A percentile compares a stretch with the other conserved stretches of the same genome.
Conservation (phyloP, 441 rosid species). For the Hura crepitans region DNA sequence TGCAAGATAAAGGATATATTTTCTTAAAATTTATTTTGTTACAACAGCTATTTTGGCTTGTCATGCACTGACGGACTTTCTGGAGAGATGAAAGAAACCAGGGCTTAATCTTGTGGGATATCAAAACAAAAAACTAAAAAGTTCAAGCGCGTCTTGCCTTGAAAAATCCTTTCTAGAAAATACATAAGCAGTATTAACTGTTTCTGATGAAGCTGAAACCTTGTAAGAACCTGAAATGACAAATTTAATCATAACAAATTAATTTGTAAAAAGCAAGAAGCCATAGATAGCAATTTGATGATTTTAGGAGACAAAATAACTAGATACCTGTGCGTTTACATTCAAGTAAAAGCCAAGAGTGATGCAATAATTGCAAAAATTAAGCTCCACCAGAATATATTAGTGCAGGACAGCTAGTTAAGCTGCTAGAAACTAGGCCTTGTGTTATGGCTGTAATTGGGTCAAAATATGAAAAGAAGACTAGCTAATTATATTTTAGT, state of each 20-base stretch:
- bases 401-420: not conserved
- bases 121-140: slow-evolving; percentile 15
- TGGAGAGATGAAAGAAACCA: not conserved
- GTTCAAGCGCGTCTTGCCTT: slow-evolving; percentile 46
- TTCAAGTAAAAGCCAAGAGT: not conserved
- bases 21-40: not conserved
- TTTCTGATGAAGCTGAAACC: slow-evolving; percentile 51
- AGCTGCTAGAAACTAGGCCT: not conserved
- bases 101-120: not conserved
- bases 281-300: not conserved
- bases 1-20: not conserved
- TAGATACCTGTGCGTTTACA: not conserved
- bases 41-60: not conserved
- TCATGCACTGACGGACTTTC: not conserved
- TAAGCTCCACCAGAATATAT: not conserved
- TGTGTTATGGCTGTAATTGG: too few species aligned
- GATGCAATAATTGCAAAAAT: not conserved
- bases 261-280: slow-evolving; percentile 4
- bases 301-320: not conserved
- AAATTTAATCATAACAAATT: not conserved
- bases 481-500: too few species aligned
- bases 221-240: slow-evolving; percentile 37
- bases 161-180: slow-evolving; percentile 88
- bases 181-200: slow-evolving; percentile 67
- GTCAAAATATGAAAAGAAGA: too few species aligned